Conservation (phyloP, 345 rosid genomes). For the Angophora floribunda region DNA sequence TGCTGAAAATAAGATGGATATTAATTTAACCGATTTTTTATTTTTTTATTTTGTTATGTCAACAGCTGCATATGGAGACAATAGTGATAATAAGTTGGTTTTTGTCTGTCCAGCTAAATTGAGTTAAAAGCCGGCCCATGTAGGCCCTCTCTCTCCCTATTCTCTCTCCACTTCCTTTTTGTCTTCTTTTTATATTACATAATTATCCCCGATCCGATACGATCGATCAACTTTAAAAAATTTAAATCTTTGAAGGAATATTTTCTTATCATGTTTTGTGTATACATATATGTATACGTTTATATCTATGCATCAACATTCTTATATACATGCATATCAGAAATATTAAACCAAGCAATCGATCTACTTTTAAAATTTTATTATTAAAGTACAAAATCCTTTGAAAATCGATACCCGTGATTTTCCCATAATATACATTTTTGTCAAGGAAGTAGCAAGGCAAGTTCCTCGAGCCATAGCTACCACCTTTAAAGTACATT, state of each 20-base stretch:
- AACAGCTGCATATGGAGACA: not conserved
- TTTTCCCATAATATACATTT: not conserved
- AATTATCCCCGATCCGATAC: not conserved
- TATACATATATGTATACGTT: not conserved
- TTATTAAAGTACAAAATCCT: too few relatives aligned
- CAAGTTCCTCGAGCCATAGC: not conserved
- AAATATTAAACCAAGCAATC: not conserved
- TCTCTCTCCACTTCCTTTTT: not conserved
- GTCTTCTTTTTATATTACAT: not conserved
- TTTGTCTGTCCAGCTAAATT: constrained; percentile 3
- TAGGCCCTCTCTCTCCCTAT: not conserved
- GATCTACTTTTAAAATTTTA: too few relatives aligned
- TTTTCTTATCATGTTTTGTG: not conserved
- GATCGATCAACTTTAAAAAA: not conserved
- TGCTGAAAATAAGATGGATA: not conserved
- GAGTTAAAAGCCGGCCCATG: not conserved
- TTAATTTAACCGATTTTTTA: not conserved
- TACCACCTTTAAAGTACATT: not conserved
- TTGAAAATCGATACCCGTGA: not conserved
- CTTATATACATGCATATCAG: accelerated
- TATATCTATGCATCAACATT: not conserved
- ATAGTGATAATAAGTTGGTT: not conserved
- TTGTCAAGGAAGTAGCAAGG: not conserved
- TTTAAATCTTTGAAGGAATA: not conserved
- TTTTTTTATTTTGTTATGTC: not conserved